Conservation (phyloP, 352 stramenopile species). For the Proteromonas lacertae region DNA sequence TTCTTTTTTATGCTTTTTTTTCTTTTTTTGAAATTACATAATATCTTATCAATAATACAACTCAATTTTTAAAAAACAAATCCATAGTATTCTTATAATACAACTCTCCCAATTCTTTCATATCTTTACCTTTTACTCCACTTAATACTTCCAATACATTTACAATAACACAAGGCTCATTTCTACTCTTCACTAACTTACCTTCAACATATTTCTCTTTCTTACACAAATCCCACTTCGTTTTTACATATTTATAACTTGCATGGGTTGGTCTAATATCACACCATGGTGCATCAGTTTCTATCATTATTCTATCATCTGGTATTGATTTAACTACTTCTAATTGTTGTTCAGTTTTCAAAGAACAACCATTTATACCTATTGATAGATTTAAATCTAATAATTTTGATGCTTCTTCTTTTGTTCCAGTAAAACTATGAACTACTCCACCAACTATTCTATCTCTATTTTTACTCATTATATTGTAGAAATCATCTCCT, state of each 20-base stretch:
- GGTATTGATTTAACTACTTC: conserved; percentile 54
- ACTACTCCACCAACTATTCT: conserved; percentile 34
- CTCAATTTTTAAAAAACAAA: too few species aligned
- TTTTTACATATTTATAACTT: conserved; percentile 39
- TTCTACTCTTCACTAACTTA: conserved; percentile 58
- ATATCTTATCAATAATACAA: too few species aligned
- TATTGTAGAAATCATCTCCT: conserved; percentile 36
- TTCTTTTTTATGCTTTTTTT: too few species aligned
- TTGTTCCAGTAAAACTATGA: conserved; percentile 69
- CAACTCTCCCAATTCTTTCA: too few species aligned
- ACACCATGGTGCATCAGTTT: conserved; percentile 82
- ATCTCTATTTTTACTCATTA: conserved; percentile 14
- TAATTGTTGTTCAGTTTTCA: conserved; percentile 71
- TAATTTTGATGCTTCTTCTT: conserved; percentile 52
- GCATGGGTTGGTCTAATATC: conserved; percentile 70
- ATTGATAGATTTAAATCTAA: conserved; percentile 68
- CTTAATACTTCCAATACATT: conserved; percentile 31
- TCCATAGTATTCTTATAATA: too few species aligned
- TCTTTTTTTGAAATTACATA: too few species aligned
- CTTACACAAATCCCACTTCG: conserved; percentile 42
- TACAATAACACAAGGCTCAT: conserved; percentile 69
- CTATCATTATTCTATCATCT: conserved; percentile 51
- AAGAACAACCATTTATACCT: conserved; percentile 75
- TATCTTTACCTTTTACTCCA: conserved; percentile 12
- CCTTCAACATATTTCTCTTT: conserved; percentile 50